Base-by-base conservation (phyloP, 106 monocot species). In the Dendrobium huoshanense region DNA sequence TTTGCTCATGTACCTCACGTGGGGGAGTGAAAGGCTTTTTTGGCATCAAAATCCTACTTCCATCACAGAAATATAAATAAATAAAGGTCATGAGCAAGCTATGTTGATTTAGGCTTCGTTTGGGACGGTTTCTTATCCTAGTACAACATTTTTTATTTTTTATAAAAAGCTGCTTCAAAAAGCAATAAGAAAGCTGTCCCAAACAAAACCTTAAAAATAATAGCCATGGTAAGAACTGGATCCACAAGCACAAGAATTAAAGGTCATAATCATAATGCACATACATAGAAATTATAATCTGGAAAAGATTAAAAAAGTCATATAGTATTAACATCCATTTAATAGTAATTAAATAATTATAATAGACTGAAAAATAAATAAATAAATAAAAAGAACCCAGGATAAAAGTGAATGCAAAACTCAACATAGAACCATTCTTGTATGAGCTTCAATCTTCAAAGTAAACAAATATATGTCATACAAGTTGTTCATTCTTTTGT, bases 1-100 rank as follows among this genome's bases (percentile, higher is more conserved):
- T 85, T 81, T 90, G 90, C 37, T 83, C 83, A 54, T 90, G 90
- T 5, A 87, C 87, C 79, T 90, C 90, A 13, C 83, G 87, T n/a
- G 90, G 90, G 55, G 90, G 90, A 61, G 25, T 77, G 43, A 87
- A 90, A 17, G 87, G 76, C 76, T 85, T 90, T 75, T 81, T 90
- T 5, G 48, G 44, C 11, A n/a, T 85, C 61, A 85, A 87, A 61
- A 83, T 59, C 79, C 87, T 87, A 77, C 42, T 55, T 74, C 41
- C 51, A 74, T 27, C 18, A 29, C 74, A 74, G 16, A 29, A 33
- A 48, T 29, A 77, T 37, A 33, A 70, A 70, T 31, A 70, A 70
- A 37, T 70, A 13, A n/a, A 31, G 15, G 18, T 70, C 33, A 70
- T 70, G n/a, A 61, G 5, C 19, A 61, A 61, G 22, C n/a, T n/a